Base-by-base conservation (phyloP, 495 filamentous ascomycete species). In the Aspergillus cavernicola region DNA sequence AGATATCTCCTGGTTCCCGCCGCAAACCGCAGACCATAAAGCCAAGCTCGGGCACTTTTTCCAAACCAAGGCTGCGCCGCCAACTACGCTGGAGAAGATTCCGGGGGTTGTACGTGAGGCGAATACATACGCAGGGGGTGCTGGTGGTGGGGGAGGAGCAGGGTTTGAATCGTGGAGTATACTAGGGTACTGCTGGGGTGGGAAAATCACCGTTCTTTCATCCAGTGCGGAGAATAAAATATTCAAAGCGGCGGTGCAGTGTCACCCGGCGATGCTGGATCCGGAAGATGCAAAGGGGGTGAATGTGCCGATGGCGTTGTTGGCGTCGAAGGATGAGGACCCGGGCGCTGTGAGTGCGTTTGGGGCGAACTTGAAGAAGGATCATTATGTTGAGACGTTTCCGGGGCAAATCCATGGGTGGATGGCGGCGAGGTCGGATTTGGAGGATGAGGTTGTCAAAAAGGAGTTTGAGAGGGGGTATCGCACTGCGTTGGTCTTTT, bases 171-270 rank as follows among this genome's bases (percentile, higher is more conserved):
- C n/a, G n/a, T 96, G 89, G 90, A 90, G 77, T n/a, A 76, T 90
- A 52, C 66, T 97, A n/a, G 92, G 92, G 12, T 90, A 79, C 80
- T 98, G 92, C 80, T 98, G 92, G 92, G 92, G 92, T 51, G 91
- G 87, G 49, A 95, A 95, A 77, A 81, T 87, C 44, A 72, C 80
- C 13, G 77, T 79, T n/a, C 75, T 89, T n/a, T 72, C 83, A 26
- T 71, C 78, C 5, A 71, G 67, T 3, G 64, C 77, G 18, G 72
- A 78, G 24, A 83, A 79, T 60, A 80, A 72, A 23, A 72, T 72
- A 32, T 96, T 96, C 74, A 81, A 81, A 51, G 81, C 82, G 1
- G 87, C 72, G 1, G 85, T 82, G 10, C 80, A 88, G 60, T 77
- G 75, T 56, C 92, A 97, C 68, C 93, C 92, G 1, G 92, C 90